phyloP scores from a whole-genome alignment of 2,329 filamentous ascomycete species.

The Arthroderma uncinatum region DNA sequence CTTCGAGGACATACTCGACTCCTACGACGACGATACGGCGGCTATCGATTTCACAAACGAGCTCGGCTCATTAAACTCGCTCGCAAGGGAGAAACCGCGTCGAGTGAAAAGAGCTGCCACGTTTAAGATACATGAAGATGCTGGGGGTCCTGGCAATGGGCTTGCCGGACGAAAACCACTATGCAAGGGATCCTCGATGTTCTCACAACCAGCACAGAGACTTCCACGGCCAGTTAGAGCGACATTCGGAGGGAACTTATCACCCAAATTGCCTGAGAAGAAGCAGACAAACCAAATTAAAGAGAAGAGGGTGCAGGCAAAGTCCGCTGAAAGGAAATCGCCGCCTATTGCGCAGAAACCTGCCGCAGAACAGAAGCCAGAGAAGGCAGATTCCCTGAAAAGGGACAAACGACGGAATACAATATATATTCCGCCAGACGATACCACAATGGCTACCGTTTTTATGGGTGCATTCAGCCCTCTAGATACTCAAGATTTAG shows the following conservation, averaged over 20 bases:
- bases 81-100: conserved; percentile 23
- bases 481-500: conserved; percentile 21
- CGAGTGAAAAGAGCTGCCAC: conserved; percentile 20
- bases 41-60: conserved; percentile 34
- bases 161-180: conserved; percentile 14
- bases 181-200: conserved; percentile 24
- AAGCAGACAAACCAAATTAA: conserved; percentile 6
- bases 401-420: conserved; percentile 28
- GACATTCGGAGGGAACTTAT: conserved; percentile 18
- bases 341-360: conserved; percentile 12
- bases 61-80: conserved; percentile 22
- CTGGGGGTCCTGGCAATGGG: conserved; percentile 6
- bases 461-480: conserved; percentile 37
- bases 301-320: not conserved
- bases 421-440: conserved; percentile 34
- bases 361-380: conserved; percentile 10
- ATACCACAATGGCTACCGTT: conserved; percentile 32
- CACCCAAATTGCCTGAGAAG: conserved; percentile 12
- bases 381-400: conserved; percentile 19
- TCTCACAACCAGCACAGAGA: conserved; percentile 32
- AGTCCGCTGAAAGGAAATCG: not conserved
- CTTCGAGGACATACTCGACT: conserved; percentile 18
- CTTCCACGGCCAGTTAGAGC: conserved; percentile 25
- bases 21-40: conserved; percentile 25
- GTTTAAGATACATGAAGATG: conserved; percentile 34